Conservation (phyloP, 495 filamentous ascomycete genomes). For the Aspergillus asperescens region DNA sequence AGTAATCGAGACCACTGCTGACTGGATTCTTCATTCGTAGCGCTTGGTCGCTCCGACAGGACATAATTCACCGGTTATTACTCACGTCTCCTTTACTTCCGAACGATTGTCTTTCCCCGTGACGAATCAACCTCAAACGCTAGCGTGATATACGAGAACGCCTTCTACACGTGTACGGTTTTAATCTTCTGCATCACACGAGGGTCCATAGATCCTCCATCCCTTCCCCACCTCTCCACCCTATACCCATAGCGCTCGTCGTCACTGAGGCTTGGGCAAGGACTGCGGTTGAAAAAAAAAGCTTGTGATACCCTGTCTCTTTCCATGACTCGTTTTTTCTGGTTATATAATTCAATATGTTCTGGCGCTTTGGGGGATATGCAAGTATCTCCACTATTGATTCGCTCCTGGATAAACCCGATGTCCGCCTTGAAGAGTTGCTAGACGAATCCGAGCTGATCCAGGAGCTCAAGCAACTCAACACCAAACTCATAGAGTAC, state of each 20-base stretch:
- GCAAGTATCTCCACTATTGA: conserved; percentile 95
- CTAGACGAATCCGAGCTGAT: conserved; percentile 94
- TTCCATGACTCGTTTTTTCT: conserved; percentile 40
- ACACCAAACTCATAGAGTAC: conserved; percentile 95
- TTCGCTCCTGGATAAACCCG: conserved; percentile 88
- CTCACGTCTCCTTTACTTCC: background rate
- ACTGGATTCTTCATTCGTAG: conserved; percentile 20
- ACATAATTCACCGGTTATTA: conserved; percentile 12
- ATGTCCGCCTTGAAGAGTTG: conserved; percentile 91
- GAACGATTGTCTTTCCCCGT: conserved; percentile 1
- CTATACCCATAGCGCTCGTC: conserved; percentile 33
- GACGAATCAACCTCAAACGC: conserved; percentile 7
- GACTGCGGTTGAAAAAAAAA: conserved; percentile 15
- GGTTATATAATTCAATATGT: conserved; percentile 67
- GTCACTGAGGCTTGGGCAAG: conserved; percentile 26
- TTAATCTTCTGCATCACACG: conserved; percentile 11
- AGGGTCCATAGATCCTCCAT: conserved; percentile 5
- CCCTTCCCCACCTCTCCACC: conserved; percentile 11
- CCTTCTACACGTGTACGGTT: conserved; percentile 11
- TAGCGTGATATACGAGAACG: conserved; percentile 7
- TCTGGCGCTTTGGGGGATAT: conserved; percentile 98
- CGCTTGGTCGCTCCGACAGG: conserved; percentile 33
- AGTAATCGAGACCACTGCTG: conserved; percentile 19
- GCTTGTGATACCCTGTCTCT: conserved; percentile 19
- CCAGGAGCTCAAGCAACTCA: conserved; percentile 96